Conservation (phyloP, 2,329 filamentous ascomycete genomes). For the Botrytis pseudocinerea region DNA sequence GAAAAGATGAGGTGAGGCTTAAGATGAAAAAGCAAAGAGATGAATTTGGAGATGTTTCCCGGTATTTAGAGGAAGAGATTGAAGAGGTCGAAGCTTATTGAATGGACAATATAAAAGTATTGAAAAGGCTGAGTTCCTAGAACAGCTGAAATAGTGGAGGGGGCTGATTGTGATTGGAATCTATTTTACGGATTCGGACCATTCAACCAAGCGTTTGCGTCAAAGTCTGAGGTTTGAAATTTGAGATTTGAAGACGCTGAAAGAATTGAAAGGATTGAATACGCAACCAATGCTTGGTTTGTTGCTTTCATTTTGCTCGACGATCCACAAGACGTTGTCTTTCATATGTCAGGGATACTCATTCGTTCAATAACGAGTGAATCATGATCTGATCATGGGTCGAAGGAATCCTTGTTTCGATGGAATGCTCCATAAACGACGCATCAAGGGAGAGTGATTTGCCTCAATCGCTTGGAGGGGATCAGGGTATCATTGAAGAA, state of each 20-base stretch:
- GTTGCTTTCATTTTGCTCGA: not conserved
- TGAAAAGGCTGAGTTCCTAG: conserved; percentile 3
- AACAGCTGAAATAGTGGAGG: not conserved
- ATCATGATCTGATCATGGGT: conserved; percentile 20
- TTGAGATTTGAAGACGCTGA: not conserved
- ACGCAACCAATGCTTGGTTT: not conserved
- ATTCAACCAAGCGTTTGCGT: not conserved
- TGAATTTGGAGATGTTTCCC: not conserved
- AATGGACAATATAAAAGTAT: conserved; percentile 3
- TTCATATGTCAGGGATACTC: not conserved
- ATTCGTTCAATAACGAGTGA: conserved; percentile 23
- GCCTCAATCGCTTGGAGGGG: not conserved
- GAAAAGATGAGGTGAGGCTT: not conserved
- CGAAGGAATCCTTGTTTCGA: conserved; percentile 6
- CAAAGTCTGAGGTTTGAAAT: not conserved
- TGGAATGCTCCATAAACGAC: conserved; percentile 5
- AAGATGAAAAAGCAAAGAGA: not conserved
- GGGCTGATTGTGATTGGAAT: conserved; percentile 5
- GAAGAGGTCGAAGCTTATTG: not conserved
- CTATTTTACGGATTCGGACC: not conserved
- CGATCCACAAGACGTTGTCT: conserved; percentile 3
- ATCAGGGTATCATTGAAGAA: conserved; percentile 1
- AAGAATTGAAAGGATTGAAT: not conserved
- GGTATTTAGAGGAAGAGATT: not conserved
- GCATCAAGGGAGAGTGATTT: conserved; percentile 11